These are phyloP conservation scores for Conidiobolus incongruus DNA, from an alignment of 371 early-diverging fungal genomes.

Conservation along the genomic window DNA sequence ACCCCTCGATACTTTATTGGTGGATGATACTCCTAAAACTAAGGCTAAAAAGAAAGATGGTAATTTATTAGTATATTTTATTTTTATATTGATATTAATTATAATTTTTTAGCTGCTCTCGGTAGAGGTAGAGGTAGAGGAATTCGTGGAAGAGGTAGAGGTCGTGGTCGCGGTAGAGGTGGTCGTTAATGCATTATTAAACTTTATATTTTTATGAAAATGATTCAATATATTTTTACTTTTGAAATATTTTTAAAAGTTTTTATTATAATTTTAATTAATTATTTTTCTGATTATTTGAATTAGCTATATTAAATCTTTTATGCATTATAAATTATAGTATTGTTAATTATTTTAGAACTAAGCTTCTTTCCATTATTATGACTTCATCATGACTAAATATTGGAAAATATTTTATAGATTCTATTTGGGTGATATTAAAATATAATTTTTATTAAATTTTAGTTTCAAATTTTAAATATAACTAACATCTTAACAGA, in stretches of 20 bases:
- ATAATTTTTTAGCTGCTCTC: conserved; percentile 5
- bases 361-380: too few relatives aligned
- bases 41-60: conserved; percentile 63
- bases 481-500: too few relatives aligned
- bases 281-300: not conserved
- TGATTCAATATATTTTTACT: not conserved
- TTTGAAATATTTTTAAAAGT: too few relatives aligned
- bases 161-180: conserved; percentile 13
- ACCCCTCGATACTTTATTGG: conserved; percentile 84
- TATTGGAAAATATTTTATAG: too few relatives aligned
- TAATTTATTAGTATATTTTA: not conserved
- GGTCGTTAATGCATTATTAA: conserved; percentile 1
- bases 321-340: not conserved
- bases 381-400: too few relatives aligned
- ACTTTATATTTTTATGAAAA: not conserved
- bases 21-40: conserved; percentile 87
- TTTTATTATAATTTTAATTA: too few relatives aligned
- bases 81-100: conserved; percentile 5
- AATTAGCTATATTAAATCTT: not conserved
- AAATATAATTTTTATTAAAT: too few relatives aligned
- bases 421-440: too few relatives aligned
- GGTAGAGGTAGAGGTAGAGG: conserved; percentile 13
- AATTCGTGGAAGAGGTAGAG: conserved; percentile 13
- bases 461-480: too few relatives aligned
- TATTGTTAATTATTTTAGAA: too few relatives aligned